Percentiles rank a stretch among this genome's conserved stretches.
phyloP scores from a whole-genome alignment of 371 early-diverging fungal species.

The Apophysomyces elegans region DNA sequence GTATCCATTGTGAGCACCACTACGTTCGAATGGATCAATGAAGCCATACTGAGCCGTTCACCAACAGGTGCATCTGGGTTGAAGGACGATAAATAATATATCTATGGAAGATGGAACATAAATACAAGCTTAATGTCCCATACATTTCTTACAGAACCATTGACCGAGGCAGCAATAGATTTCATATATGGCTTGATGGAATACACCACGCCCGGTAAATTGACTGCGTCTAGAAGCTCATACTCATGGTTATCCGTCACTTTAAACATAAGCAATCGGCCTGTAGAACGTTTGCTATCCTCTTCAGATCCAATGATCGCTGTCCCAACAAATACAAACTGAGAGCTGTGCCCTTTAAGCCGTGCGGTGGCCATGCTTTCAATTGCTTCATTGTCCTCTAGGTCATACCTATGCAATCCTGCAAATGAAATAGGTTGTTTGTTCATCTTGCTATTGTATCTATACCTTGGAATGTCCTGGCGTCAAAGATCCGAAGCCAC shows the following conservation, averaged over 20 bases:
- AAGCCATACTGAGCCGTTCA: conserved; percentile 27
- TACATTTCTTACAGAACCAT: conserved; percentile 54
- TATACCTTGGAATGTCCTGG: conserved; percentile 74
- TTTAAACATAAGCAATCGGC: conserved; percentile 62
- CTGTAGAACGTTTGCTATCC: conserved; percentile 25
- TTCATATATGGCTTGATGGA: conserved; percentile 45
- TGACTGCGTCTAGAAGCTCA: conserved; percentile 38
- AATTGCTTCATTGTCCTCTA: conserved; percentile 51
- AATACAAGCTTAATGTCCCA: not conserved
- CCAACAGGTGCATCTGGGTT: conserved; percentile 31
- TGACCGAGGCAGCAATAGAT: conserved; percentile 54
- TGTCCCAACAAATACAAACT: conserved; percentile 66
- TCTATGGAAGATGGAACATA: conserved; percentile 27
- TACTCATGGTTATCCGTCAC: conserved; percentile 41
- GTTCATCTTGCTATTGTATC: not conserved
- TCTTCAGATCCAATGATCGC: conserved; percentile 46
- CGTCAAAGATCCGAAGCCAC: conserved; percentile 72
- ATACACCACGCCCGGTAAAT: conserved; percentile 56
- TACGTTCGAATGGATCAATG: conserved; percentile 60
- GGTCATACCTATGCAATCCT: conserved; percentile 37
- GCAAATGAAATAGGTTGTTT: conserved; percentile 7
- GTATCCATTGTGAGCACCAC: conserved; percentile 62
- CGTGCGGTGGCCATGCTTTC: conserved; percentile 39
- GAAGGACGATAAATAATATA: conserved; percentile 41
- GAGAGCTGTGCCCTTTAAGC: conserved; percentile 36